These are phyloP conservation scores for Canariomyces notabilis DNA, from an alignment of 2,329 filamentous ascomycete species.

Conservation along the genomic window DNA sequence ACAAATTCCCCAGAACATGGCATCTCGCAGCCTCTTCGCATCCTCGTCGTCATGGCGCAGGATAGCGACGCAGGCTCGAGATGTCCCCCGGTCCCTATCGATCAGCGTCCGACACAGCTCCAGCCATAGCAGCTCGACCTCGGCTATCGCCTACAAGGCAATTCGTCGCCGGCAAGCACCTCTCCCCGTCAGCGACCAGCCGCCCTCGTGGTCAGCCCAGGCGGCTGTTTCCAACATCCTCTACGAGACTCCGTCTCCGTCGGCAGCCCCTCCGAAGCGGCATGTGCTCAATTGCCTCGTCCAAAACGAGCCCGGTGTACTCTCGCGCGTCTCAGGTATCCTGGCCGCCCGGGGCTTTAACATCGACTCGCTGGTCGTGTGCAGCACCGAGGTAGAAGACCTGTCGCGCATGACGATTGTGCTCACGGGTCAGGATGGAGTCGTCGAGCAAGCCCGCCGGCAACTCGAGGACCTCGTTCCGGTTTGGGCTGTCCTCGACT, in stretches of 20 bases:
- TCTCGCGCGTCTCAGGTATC: conserved; percentile 94
- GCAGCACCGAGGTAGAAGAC: conserved; percentile 95
- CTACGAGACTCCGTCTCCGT: conserved; percentile 91
- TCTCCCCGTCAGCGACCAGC: conserved; percentile 70
- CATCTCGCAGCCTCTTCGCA: conserved; percentile 40
- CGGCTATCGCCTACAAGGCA: conserved; percentile 94
- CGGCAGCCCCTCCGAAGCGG: conserved; percentile 77
- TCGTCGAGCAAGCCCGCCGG: conserved; percentile 91
- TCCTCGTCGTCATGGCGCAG: conserved; percentile 35
- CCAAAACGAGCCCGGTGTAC: conserved; percentile 96
- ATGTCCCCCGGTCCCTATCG: conserved; percentile 21
- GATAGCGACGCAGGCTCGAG: conserved; percentile 24
- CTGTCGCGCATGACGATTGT: conserved; percentile 99
- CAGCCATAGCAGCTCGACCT: conserved; percentile 61
- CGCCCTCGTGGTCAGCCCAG: conserved; percentile 80
- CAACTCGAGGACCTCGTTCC: conserved; percentile 96
- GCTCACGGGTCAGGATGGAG: conserved; percentile 89
- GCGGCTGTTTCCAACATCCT: conserved; percentile 97
- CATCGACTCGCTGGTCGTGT: conserved; percentile 96
- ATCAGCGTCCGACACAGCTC: conserved; percentile 36
- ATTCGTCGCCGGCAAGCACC: conserved; percentile 85
- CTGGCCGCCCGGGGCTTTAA: conserved; percentile 96
- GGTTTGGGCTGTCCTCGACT: conserved; percentile 97
- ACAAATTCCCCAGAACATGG: conserved; percentile 32
- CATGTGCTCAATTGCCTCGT: conserved; percentile 98